A percentile compares a stretch with the other conserved stretches of the same genome.
Conservation (phyloP, 2,329 filamentous ascomycete genomes). For the Arthroderma sp. region DNA sequence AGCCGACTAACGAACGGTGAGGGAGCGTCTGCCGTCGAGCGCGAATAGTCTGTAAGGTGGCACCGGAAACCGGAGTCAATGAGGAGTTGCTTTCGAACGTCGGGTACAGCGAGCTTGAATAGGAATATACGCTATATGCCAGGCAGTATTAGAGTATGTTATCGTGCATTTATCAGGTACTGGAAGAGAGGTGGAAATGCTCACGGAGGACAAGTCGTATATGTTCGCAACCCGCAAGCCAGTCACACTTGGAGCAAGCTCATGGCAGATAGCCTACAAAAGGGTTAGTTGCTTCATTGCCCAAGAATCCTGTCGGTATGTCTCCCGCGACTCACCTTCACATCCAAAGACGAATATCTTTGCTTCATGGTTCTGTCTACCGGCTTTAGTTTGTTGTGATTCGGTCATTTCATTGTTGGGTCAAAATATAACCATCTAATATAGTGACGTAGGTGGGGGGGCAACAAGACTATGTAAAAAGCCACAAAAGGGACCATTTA, state of each 20-base stretch:
- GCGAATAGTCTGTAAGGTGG: slow-evolving; percentile 81
- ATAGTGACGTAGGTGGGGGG: slow-evolving; percentile 15
- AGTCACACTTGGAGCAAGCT: slow-evolving; percentile 65
- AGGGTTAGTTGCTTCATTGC: neutral
- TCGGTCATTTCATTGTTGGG: too few species aligned
- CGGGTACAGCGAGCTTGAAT: slow-evolving; percentile 85
- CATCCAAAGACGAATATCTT: slow-evolving; percentile 45
- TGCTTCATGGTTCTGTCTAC: slow-evolving; percentile 39
- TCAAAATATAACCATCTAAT: neutral
- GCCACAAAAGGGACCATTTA: neutral
- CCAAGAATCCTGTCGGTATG: neutral
- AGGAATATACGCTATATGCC: slow-evolving; percentile 63
- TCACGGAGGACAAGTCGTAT: slow-evolving; percentile 78
- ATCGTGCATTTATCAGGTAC: neutral
- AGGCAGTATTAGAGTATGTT: slow-evolving; percentile 1
- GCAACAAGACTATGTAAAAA: neutral
- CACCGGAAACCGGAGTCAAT: slow-evolving; percentile 94
- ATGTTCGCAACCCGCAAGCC: slow-evolving; percentile 79
- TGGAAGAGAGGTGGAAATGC: slow-evolving; percentile 8
- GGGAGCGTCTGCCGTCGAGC: slow-evolving; percentile 70
- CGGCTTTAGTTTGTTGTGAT: too few species aligned
- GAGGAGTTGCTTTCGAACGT: slow-evolving; percentile 76
- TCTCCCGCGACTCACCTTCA: slow-evolving; percentile 30
- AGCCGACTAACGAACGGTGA: slow-evolving; percentile 74
- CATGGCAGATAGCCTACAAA: slow-evolving; percentile 74